A percentile compares a stretch with the other conserved stretches of the same genome.
Conservation (phyloP, 345 rosid genomes). For the Carallia pectinifolia region DNA sequence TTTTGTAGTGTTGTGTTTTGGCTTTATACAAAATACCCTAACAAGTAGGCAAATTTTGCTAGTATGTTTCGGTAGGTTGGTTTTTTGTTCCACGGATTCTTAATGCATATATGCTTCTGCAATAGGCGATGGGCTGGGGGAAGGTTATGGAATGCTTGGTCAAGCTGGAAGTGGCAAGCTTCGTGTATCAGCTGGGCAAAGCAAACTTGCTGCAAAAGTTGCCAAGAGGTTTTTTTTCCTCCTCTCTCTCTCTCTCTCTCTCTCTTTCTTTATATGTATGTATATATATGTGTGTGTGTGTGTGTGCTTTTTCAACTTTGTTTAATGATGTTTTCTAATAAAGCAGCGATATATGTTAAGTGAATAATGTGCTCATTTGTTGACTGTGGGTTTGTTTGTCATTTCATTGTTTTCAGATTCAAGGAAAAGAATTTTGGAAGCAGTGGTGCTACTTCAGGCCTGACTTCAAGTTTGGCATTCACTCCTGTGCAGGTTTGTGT, state of each 20-base stretch:
- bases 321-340: background rate
- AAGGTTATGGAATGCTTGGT: conserved; percentile 99
- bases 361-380: background rate
- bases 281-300: background rate
- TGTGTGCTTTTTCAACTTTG: background rate
- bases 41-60: background rate
- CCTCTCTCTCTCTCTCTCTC: too few relatives aligned
- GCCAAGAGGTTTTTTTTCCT: conserved; percentile 61
- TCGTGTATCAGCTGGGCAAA: conserved; percentile 81
- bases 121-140: conserved; percentile 94
- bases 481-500: conserved; percentile 85
- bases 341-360: background rate
- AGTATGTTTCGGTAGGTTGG: background rate
- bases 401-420: conserved; percentile 51
- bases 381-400: background rate
- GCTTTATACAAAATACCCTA: background rate
- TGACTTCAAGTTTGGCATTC: conserved; percentile 89
- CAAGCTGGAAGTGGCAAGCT: conserved; percentile 99
- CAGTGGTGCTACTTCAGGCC: conserved; percentile 87
- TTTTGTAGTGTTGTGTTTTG: background rate
- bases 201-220: conserved; percentile 89
- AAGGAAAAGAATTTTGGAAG: conserved; percentile 76
- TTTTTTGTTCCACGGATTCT: background rate
- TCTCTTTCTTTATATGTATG: background rate
- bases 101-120: conserved; percentile 5